Base-by-base conservation (phyloP, 305 asterid genomes). In the Solanum chacoense region DNA sequence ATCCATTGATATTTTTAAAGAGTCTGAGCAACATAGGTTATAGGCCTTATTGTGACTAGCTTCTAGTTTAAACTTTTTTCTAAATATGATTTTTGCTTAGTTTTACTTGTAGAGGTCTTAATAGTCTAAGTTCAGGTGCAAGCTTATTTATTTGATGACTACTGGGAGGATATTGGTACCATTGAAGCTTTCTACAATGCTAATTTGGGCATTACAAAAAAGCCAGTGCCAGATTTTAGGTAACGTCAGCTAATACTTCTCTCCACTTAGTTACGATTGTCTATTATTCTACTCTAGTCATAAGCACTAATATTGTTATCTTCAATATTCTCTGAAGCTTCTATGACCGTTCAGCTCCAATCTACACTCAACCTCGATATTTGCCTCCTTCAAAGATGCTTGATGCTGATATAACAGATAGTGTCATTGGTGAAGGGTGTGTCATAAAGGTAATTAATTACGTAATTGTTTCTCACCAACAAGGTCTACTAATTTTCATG, bases 131-230 rank as follows among this genome's bases (percentile, higher is more conserved):
- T 40, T 7, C 85, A 96, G 99, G 99, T 96, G 89, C 98, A 97
- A 93, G 98, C 98, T 84, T 94, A 95, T 92, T 91, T 97, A 90
- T 96, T 92, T 91, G 98, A 97, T 90, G 99, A 97, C 89, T 97
- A 97, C 93, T 96, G 98, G 99, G 99, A 96, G 92, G 99, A 97
- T 89, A 97, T 97, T 89, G 99, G 99, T 88, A 97, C 99, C 26
- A 97, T 97, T 89, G 99, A 97, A 92, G 98, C 99, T 90, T 96
- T 96, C 93, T 96, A 96, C 89, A 95, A 96, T 91, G 98, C 99
- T 84, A 95, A 96, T 92, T 91, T 96, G 73, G 98, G 98, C 84
- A 95, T 96, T 89, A 96, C 99, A 35, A 96, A 95, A 88, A 96
- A 95, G 91, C 98, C 98, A n/a, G 91, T 96, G 84, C 98, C 99